Conservation (phyloP, 2,329 filamentous ascomycete genomes). For the Xylariaceae sp. region DNA sequence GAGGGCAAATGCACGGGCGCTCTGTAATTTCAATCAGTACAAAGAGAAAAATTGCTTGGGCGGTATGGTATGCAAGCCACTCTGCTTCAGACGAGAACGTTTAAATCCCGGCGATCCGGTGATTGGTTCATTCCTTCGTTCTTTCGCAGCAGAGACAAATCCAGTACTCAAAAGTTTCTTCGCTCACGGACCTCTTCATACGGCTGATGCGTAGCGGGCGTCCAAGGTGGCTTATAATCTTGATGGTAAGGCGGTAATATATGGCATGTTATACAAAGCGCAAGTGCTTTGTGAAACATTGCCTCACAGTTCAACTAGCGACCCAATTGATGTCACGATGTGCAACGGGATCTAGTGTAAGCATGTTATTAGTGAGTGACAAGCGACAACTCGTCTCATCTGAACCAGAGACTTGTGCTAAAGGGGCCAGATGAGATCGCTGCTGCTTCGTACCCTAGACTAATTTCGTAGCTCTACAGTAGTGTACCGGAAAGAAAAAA, state of each 20-base stretch:
- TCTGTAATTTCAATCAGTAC: conserved; percentile 5
- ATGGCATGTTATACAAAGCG: not conserved
- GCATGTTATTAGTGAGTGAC: conserved; percentile 17
- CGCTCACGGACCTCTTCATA: too few species aligned
- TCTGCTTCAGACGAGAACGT: not conserved
- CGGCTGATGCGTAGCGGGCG: too few species aligned
- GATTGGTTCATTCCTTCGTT: conserved; percentile 5
- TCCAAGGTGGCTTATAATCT: too few species aligned
- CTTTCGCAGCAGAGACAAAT: conserved; percentile 8
- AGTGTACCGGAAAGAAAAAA: not conserved
- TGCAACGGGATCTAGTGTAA: conserved; percentile 29
- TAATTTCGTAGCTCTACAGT: conserved; percentile 18
- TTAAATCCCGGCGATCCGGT: too few species aligned
- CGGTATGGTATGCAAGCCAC: conserved; percentile 29
- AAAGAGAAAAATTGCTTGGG: not conserved
- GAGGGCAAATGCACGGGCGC: not conserved
- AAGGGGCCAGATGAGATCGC: too few species aligned
- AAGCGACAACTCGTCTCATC: conserved; percentile 19
- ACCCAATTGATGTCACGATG: conserved; percentile 14
- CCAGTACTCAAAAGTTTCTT: too few species aligned
- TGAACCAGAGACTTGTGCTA: conserved; percentile 4
- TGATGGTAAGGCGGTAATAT: conserved; percentile 1
- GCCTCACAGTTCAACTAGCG: not conserved
- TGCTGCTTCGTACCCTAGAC: conserved; percentile 29
- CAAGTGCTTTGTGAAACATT: conserved; percentile 19